These are phyloP conservation scores for Cephalotrichum gorgonifer DNA, from an alignment of 2,329 filamentous ascomycete genomes.

Conservation along the genomic window DNA sequence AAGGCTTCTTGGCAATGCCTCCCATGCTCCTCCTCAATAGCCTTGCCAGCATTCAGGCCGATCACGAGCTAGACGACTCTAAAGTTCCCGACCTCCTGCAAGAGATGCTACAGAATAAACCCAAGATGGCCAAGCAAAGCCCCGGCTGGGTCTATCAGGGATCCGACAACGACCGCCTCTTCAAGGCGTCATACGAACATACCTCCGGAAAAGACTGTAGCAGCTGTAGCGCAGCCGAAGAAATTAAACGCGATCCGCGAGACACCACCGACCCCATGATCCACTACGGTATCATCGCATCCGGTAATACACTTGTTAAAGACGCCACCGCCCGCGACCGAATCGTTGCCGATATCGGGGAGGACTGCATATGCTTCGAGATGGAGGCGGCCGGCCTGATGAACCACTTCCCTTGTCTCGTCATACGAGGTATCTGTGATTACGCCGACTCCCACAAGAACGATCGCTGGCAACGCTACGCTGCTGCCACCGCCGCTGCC, in stretches of 20 bases:
- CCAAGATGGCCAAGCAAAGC: constrained; percentile 1
- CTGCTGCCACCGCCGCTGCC: constrained; percentile 18
- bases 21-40: constrained; percentile 5
- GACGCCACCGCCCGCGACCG: constrained; percentile 9
- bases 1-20: not conserved
- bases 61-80: constrained; percentile 5
- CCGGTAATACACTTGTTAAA: constrained; percentile 11
- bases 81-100: constrained; percentile 5
- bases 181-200: constrained; percentile 7
- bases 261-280: constrained; percentile 8
- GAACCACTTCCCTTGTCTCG: constrained; percentile 18
- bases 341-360: not conserved
- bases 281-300: constrained; percentile 12
- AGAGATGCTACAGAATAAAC: constrained; percentile 6
- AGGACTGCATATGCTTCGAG: constrained; percentile 13
- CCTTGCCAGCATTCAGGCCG: constrained; percentile 1
- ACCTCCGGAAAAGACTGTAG: constrained; percentile 4
- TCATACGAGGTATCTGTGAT: constrained; percentile 24
- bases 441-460: constrained; percentile 23
- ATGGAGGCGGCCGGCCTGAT: constrained; percentile 21
- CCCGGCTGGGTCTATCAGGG: constrained; percentile 5
- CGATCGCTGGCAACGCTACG: constrained; percentile 18
- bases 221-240: not conserved
- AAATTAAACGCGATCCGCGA: not conserved
- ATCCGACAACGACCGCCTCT: constrained; percentile 6